Base-by-base conservation (phyloP, 2,329 filamentous ascomycete genomes). In the Apiospora sp. region DNA sequence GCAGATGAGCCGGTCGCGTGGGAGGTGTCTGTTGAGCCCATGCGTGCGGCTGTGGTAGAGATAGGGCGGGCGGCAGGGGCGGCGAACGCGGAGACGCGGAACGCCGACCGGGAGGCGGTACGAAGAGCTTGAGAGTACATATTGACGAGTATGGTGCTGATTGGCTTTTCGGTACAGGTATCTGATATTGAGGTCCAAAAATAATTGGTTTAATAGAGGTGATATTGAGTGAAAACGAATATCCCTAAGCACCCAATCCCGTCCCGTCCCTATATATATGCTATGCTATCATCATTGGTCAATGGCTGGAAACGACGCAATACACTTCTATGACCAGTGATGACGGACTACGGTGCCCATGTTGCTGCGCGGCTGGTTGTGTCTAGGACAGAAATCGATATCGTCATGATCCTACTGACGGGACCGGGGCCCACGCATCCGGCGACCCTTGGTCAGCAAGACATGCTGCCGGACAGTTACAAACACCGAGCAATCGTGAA, bases 1-100 rank as follows among this genome's bases (percentile, higher is more conserved):
- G 73, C 74, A 37, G 74, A 75, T 16, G 34, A 43, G 51, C 74
- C 74, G 3, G 70, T 73, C 27, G 74, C 74, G 73, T 75, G 74
- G 5, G 74, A 75, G 44, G 27, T 34, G 10, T 64, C 58, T 12
- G 58, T 64, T n/a, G 58, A 64, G 5, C 58, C 34, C 58, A 41
- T 64, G 30, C 58, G 58, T 1, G 34, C 58, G 58, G 58, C 22
- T n/a, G 34, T 64, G 34, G 58, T 64, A 4, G 58, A 41, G 8
- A 64, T n/a, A 34, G 58, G 58, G 34, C 58, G 58, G 22, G 58
- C 58, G 5, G 58, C 58, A 22, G 58, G 58, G 14, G 58, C 19
- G 6, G 16, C 10, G 34, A 24, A n/a, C 3, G 58, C 22, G n/a
- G 34, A 64, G 19, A 41, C 34, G 22, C 58, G 58, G 58, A 64